Percentiles rank a stretch among this genome's conserved stretches.
Evolutionary conservation across 1,284 basidiomycete genomes (phyloP).

Genomic region (Earliella scabrosa): DNA sequence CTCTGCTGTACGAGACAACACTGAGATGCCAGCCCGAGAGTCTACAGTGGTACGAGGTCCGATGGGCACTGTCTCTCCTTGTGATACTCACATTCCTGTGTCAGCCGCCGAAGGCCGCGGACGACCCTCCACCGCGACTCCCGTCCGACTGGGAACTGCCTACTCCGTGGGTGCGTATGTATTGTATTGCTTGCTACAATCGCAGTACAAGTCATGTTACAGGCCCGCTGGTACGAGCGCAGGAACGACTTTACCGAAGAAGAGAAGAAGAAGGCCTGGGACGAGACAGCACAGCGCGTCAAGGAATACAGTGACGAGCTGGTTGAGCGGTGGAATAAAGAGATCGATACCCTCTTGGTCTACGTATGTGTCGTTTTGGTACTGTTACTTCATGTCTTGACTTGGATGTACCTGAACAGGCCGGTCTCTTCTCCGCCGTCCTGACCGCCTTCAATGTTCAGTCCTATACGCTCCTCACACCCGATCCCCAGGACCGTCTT

Average conservation of each 20-base stretch:
- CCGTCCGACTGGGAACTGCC: too few relatives aligned
- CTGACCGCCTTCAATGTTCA: conserved; percentile 8
- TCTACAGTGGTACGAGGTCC: too few relatives aligned
- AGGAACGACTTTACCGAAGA: neutral
- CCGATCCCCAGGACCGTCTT: neutral
- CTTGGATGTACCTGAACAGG: neutral
- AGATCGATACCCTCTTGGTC: conserved; percentile 8
- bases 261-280: neutral
- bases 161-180: too few relatives aligned
- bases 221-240: neutral
- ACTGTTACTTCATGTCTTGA: neutral
- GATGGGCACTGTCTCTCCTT: too few relatives aligned
- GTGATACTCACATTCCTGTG: too few relatives aligned
- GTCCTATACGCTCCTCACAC: conserved; percentile 4
- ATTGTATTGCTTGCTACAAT: too few relatives aligned
- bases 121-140: too few relatives aligned
- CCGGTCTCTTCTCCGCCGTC: conserved; percentile 8
- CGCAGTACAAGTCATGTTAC: too few relatives aligned
- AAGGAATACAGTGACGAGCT: neutral
- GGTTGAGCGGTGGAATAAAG: conserved; percentile 1
- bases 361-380: neutral
- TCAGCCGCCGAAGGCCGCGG: too few relatives aligned
- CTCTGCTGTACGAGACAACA: too few relatives aligned
- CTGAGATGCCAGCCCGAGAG: too few relatives aligned
- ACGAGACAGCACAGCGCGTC: neutral